A percentile compares a stretch with the other conserved stretches of the same genome.
Conservation (phyloP, 75 land plant species). For the Cupressus sempervirens region DNA sequence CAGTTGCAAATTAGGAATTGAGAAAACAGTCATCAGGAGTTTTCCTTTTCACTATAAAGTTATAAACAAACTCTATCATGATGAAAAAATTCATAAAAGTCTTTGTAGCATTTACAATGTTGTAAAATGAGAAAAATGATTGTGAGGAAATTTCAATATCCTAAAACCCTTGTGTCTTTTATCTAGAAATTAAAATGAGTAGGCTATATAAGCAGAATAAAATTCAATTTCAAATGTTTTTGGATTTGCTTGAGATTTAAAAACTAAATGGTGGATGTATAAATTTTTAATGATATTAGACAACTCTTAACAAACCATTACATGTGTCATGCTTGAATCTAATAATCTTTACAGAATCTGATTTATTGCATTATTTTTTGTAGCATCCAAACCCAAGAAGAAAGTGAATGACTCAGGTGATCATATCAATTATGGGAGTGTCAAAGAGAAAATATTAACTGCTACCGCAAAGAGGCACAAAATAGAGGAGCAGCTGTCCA, state of each 20-base stretch:
- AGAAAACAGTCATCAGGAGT: neutral
- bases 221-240: neutral
- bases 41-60: neutral
- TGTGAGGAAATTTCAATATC: neutral
- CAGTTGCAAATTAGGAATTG: neutral
- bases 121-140: neutral
- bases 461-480: constrained; percentile 1
- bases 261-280: neutral
- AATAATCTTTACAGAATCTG: neutral
- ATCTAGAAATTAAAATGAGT: neutral
- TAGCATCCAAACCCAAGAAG: neutral
- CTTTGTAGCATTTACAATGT: neutral
- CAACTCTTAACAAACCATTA: neutral
- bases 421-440: neutral
- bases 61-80: neutral
- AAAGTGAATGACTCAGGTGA: neutral
- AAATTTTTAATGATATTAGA: neutral
- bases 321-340: neutral
- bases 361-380: neutral
- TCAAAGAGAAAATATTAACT: neutral
- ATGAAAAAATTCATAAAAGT: neutral
- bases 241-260: neutral
- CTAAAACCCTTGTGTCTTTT: neutral
- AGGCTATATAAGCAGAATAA: neutral
- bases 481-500: neutral